Evolutionary conservation across 1,284 basidiomycete species (phyloP).

Genomic region (Kalmanozyma brasiliensis): DNA sequence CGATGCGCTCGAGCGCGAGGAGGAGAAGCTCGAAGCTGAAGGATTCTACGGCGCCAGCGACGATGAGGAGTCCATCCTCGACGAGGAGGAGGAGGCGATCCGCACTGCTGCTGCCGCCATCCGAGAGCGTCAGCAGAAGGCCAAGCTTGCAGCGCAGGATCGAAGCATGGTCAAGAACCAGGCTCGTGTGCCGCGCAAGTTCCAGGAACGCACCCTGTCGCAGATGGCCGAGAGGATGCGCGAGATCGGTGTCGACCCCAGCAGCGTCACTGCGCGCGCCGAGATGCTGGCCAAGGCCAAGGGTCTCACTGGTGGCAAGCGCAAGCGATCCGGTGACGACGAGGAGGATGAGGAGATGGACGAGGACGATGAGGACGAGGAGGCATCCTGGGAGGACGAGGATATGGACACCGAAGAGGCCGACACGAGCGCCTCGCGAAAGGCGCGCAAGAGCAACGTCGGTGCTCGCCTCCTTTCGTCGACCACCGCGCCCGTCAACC

Average conservation of each 20-base stretch:
- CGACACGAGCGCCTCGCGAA: constrained; percentile 39
- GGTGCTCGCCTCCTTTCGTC: constrained; percentile 68
- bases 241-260: constrained; percentile 88
- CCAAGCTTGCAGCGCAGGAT: constrained; percentile 82
- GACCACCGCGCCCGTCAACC: constrained; percentile 56
- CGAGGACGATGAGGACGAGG: constrained; percentile 68
- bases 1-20: constrained; percentile 95
- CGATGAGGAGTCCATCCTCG: constrained; percentile 81
- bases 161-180: constrained; percentile 91
- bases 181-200: constrained; percentile 81
- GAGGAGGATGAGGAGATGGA: constrained; percentile 62
- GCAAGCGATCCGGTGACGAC: constrained; percentile 71
- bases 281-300: constrained; percentile 82
- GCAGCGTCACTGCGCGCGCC: constrained; percentile 86
- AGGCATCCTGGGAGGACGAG: constrained; percentile 72
- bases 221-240: constrained; percentile 85
- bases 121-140: constrained; percentile 73
- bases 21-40: constrained; percentile 89
- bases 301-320: constrained; percentile 75
- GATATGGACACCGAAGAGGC: constrained; percentile 69
- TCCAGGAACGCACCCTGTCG: constrained; percentile 81
- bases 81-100: constrained; percentile 87
- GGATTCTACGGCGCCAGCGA: constrained; percentile 90
- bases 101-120: constrained; percentile 79
- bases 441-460: constrained; percentile 73